phyloP scores from a whole-genome alignment of 2,329 filamentous ascomycete species.

The Byssochlamys sp. region DNA sequence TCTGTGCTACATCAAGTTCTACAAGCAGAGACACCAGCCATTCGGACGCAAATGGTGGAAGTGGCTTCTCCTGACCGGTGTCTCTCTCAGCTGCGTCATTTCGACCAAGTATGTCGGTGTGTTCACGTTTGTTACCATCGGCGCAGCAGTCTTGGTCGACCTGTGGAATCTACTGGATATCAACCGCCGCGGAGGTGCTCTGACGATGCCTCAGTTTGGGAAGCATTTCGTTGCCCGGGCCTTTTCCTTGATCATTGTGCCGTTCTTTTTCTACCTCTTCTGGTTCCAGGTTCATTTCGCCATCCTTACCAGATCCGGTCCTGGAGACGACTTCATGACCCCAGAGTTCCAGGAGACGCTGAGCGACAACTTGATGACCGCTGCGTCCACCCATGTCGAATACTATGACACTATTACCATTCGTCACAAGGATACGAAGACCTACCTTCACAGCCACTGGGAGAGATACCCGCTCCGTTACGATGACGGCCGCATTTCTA shows the following conservation, averaged over 20 bases:
- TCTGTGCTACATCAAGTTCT: constrained; percentile 91
- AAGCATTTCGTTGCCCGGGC: constrained; percentile 84
- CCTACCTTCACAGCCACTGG: constrained; percentile 85
- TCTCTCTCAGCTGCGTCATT: constrained; percentile 91
- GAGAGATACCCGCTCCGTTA: constrained; percentile 88
- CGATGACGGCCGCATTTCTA: constrained; percentile 92
- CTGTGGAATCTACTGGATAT: constrained; percentile 90
- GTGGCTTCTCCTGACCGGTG: constrained; percentile 90
- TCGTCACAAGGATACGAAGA: constrained; percentile 93
- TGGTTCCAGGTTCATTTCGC: constrained; percentile 99
- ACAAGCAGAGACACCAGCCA: constrained; percentile 80
- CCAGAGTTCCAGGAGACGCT: constrained; percentile 96
- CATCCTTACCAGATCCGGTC: constrained; percentile 76
- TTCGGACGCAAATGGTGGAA: constrained; percentile 99
- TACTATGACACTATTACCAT: constrained; percentile 84
- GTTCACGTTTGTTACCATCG: constrained; percentile 95
- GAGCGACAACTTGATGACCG: constrained; percentile 85
- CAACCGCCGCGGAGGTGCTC: constrained; percentile 70
- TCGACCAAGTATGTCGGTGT: constrained; percentile 96
- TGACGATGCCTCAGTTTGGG: constrained; percentile 67
- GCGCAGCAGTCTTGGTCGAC: constrained; percentile 85
- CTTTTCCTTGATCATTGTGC: constrained; percentile 77
- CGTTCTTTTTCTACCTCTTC: constrained; percentile 96
- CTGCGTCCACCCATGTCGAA: constrained; percentile 73
- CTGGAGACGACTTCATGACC: constrained; percentile 97